Evolutionary conservation across 495 filamentous ascomycete genomes (phyloP), one percentile per base, ranked within the genome.

Genomic region (Oidiodendron maius): DNA sequence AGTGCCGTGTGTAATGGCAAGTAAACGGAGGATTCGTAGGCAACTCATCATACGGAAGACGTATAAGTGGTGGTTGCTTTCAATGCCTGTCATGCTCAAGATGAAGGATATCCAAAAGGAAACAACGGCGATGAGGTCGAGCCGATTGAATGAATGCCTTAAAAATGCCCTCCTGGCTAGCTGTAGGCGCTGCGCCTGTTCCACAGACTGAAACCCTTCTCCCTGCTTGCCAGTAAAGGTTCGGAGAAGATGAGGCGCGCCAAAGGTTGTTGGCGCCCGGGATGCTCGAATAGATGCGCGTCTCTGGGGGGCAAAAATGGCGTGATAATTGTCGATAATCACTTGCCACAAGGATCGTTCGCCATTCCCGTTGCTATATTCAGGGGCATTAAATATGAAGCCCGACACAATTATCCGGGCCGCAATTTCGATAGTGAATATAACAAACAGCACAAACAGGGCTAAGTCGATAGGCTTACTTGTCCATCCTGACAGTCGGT

Each of bases 11-110:
- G 93, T 97, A 32, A 98, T 75, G 34, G 83, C 78, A 22, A 98
- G 83, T 13, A 98, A 76, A 46, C 94, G 80, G 38, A 97, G 69
- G 57, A 97, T 93, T 35, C 93, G 85, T 51, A 97, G 71, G 70
- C 89, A 95, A 55, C 89, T 95, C 44, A 98, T 73, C 93, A 98
- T 98, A 28, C 84, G 79, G 62, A 99, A 99, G 21, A 99, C 78
- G 59, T 89, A 95, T 9, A 95, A 61, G 57, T 93, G 86, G 30
- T 75, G 71, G 9, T 67, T 50, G 43, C 65, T 68, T 57, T 96
- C 88, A 16, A 90, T 57, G 8, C 80, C 83, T 16, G 73, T 72
- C 16, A 89, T 53, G 18, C 80, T 74, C 41, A 98, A 72, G 26
- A 80, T 63, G 55, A 96, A 91, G 0, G 87, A 81, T 38, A 95